Evolutionary conservation across 2,329 filamentous ascomycete genomes (phyloP), one percentile per base, ranked within the genome.

Genomic region (Blumeria graminis): DNA sequence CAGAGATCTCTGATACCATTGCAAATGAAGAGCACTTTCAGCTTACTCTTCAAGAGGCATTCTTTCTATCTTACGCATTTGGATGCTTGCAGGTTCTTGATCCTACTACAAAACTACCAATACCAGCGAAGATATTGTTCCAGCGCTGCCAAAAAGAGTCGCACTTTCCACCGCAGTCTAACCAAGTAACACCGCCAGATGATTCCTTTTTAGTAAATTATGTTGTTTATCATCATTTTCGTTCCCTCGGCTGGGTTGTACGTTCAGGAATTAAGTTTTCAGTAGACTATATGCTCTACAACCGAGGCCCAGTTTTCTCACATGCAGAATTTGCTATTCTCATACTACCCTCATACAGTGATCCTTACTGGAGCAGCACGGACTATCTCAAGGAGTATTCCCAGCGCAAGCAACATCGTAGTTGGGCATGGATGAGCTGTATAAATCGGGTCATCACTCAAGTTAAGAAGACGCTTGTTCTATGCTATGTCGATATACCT

Each of bases 221-320:
- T 65, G 81, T 80, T 11, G 86, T 86, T 16, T 98, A 94, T 67
- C 92, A 98, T 66, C 90, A 98, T 67, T 98, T 94, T 70, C 83
- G 92, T 39, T 94, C 88, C 0, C 74, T 96, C 0, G 92, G 92
- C 28, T 98, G 92, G 90, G 86, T 95, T 0, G 84, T 93, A 0
- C 82, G 93, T 13, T 81, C 85, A 5, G 93, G 92, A 38, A 82
- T 94, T 66, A 98, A 98, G 66, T 98, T 98, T 63, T 86, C 86
- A 22, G 85, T 88, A 9, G 92, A 98, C 68, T 95, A 86, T 72
- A 72, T 98, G n/a, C 76, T 98, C 7, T 98, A 98, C 69, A 82
- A 87, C 57, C 82, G 88, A 18, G 92, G 92, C 0, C 92, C 92
- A 0, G 90, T 92, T 0, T 96, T 98, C 67, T 81, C 87, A 22